These are phyloP conservation scores for Fusarium phyllophilum DNA, from an alignment of 2,329 filamentous ascomycete species.

Conservation along the genomic window DNA sequence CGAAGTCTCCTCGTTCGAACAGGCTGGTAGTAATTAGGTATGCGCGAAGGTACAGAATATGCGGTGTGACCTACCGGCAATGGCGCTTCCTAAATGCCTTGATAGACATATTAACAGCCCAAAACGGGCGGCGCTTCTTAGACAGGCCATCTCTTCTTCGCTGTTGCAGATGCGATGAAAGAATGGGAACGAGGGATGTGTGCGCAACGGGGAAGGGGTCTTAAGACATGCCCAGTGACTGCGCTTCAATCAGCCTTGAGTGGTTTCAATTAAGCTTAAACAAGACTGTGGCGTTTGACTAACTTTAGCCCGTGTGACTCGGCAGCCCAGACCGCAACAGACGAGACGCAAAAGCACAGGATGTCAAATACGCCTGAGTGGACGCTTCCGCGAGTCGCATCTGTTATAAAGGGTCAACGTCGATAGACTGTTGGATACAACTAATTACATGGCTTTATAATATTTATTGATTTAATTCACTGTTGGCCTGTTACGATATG, in stretches of 20 bases:
- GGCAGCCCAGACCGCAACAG: neutral
- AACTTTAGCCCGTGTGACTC: neutral
- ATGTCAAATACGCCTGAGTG: neutral
- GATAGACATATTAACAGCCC: accelerated
- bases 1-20: accelerated
- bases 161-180: neutral
- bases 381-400: neutral
- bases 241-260: neutral
- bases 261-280: neutral
- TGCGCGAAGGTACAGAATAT: accelerated
- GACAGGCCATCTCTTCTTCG: neutral
- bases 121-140: accelerated
- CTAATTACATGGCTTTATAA: neutral
- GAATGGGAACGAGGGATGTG: no score
- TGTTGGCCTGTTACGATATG: neutral
- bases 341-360: neutral
- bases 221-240: accelerated
- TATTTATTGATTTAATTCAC: neutral
- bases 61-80: accelerated
- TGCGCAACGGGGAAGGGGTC: neutral
- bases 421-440: neutral
- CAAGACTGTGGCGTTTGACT: neutral
- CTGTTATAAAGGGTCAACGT: accelerated
- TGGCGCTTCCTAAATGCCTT: accelerated
- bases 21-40: accelerated